These are phyloP conservation scores for Hymenoscyphus albidus DNA, from an alignment of 2,329 filamentous ascomycete species.

Conservation along the genomic window DNA sequence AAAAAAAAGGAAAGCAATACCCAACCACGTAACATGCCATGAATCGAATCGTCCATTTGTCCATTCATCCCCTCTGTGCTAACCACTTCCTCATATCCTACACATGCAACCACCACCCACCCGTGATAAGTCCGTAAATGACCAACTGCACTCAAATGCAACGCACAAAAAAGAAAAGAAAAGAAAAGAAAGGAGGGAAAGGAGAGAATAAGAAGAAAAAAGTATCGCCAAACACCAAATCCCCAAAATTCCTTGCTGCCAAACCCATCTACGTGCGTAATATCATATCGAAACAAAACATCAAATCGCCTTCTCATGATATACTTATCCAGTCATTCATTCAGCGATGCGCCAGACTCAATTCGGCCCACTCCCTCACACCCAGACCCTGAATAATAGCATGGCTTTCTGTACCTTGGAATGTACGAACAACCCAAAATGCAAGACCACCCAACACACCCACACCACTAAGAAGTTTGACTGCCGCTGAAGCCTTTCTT, in stretches of 20 bases:
- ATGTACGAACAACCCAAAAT: slow-evolving; percentile 50
- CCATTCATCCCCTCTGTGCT: too few relatives aligned
- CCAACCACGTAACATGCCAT: not conserved
- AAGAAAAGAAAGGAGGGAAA: not conserved
- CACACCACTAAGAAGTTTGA: slow-evolving; percentile 71
- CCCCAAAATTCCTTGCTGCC: not conserved
- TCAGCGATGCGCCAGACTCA: slow-evolving; percentile 9
- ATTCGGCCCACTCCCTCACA: slow-evolving; percentile 26
- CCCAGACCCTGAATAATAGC: slow-evolving; percentile 21
- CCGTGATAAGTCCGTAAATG: not conserved
- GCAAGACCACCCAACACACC: slow-evolving; percentile 70
- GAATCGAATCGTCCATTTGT: too few relatives aligned
- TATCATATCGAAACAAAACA: not conserved
- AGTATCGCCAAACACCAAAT: not conserved
- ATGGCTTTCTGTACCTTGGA: slow-evolving; percentile 17
- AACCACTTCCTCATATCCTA: not conserved
- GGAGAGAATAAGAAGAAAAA: not conserved
- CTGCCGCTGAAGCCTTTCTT: slow-evolving; percentile 59
- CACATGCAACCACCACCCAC: not conserved
- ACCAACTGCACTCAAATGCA: not conserved
- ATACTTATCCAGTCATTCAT: not conserved
- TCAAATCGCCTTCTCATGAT: not conserved
- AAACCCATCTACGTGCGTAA: not conserved
- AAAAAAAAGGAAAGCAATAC: not conserved
- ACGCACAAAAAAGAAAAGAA: not conserved